Evolutionary conservation across 805 yeast species (phyloP).

Genomic region (Aciculoconidium aculeatum): DNA sequence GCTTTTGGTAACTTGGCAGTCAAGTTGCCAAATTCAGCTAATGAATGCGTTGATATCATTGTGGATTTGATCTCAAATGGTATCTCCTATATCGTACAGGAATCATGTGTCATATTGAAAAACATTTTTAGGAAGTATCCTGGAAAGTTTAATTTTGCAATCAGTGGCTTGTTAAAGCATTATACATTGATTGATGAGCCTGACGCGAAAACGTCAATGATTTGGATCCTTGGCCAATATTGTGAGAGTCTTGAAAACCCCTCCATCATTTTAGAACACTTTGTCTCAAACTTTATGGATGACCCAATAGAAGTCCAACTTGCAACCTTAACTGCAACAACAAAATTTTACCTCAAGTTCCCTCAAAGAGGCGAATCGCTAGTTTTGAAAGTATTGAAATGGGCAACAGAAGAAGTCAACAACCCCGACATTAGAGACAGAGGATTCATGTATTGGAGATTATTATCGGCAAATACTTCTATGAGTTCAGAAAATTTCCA

Average conservation of each 20-base stretch:
- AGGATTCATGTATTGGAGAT: conserved; percentile 81
- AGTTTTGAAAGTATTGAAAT: conserved; percentile 53
- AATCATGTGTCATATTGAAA: conserved; percentile 67
- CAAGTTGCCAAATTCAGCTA: conserved; percentile 58
- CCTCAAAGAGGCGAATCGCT: conserved; percentile 52
- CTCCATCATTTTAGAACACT: conserved; percentile 33
- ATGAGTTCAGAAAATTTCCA: conserved; percentile 37
- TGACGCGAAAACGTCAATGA: conserved; percentile 69
- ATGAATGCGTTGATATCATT: conserved; percentile 58
- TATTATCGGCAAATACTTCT: conserved; percentile 44
- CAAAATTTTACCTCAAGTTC: conserved; percentile 56
- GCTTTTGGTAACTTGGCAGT: conserved; percentile 89
- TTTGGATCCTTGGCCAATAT: conserved; percentile 82
- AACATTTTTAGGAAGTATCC: conserved; percentile 78
- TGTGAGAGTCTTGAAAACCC: conserved; percentile 43
- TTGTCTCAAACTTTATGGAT: conserved; percentile 44
- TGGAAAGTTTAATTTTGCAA: conserved; percentile 36
- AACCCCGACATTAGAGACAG: conserved; percentile 86
- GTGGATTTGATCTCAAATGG: conserved; percentile 56
- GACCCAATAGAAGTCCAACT: conserved; percentile 74
- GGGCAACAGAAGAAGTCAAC: conserved; percentile 67
- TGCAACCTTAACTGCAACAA: conserved; percentile 65
- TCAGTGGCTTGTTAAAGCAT: conserved; percentile 24
- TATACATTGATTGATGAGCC: conserved; percentile 56
- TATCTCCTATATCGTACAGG: conserved; percentile 73